Conservation (phyloP, 2,329 filamentous ascomycete genomes). For the Amphichorda felina region DNA sequence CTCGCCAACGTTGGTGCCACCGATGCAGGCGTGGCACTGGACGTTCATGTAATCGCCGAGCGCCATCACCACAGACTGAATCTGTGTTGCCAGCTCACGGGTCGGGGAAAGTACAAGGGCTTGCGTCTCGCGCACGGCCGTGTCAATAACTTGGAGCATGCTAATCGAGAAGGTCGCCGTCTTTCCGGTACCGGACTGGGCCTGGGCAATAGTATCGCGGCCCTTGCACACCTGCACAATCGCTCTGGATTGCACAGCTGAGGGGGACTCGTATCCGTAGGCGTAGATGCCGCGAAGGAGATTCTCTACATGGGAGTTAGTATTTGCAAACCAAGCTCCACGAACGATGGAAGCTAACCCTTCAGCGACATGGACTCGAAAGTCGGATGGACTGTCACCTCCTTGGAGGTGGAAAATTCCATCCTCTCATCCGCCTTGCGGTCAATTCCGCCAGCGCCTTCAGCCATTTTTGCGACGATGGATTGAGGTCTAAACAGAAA, state of each 20-base stretch:
- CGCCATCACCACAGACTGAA: slow-evolving; percentile 98
- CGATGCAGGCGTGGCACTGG: slow-evolving; percentile 97
- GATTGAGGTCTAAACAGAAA: background rate
- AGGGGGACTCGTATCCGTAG: slow-evolving; percentile 96
- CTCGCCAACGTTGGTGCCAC: slow-evolving; percentile 93
- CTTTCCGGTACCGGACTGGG: slow-evolving; percentile 94
- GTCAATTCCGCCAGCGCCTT: slow-evolving; percentile 65
- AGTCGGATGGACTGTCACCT: slow-evolving; percentile 88
- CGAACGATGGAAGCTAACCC: slow-evolving; percentile 30
- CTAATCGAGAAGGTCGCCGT: slow-evolving; percentile 94
- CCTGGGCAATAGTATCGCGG: slow-evolving; percentile 95
- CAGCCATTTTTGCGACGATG: slow-evolving; percentile 57
- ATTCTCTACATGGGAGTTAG: slow-evolving; percentile 49
- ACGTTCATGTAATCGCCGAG: slow-evolving; percentile 99
- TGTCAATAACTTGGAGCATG: slow-evolving; percentile 92
- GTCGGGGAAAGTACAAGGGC: slow-evolving; percentile 92
- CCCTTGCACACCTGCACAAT: slow-evolving; percentile 99
- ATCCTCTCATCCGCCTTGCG: slow-evolving; percentile 90
- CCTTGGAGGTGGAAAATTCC: slow-evolving; percentile 97
- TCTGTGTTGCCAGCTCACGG: slow-evolving; percentile 93
- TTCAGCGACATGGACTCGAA: slow-evolving; percentile 96
- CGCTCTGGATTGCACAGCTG: slow-evolving; percentile 91
- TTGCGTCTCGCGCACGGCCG: slow-evolving; percentile 83
- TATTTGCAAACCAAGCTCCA: background rate
- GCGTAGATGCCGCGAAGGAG: slow-evolving; percentile 95